Evolutionary conservation across 306 rosid species (phyloP).

Genomic region (Malus domestica): ASM211411v1 NC_041803.1:52586501-52587000

Average conservation of each 20-base stretch:
- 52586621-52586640: background rate
- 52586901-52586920: background rate
- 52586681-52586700: background rate
- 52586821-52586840: background rate
- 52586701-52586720: background rate
- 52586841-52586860: background rate
- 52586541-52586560: conserved; percentile 44
- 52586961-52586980: background rate
- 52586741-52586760: background rate
- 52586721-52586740: background rate
- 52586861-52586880: background rate
- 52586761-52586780: background rate
- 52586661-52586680: background rate
- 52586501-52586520: conserved; percentile 57
- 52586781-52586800: background rate
- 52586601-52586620: background rate
- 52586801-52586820: too few species aligned
- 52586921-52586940: background rate
- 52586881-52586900: background rate
- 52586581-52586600: background rate
- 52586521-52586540: conserved; percentile 64
- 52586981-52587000: background rate
- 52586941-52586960: background rate
- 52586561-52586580: background rate
- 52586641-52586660: background rate